phyloP scores from a whole-genome alignment of 2,329 filamentous ascomycete species.

The Atkinsonella hypoxylon region DNA sequence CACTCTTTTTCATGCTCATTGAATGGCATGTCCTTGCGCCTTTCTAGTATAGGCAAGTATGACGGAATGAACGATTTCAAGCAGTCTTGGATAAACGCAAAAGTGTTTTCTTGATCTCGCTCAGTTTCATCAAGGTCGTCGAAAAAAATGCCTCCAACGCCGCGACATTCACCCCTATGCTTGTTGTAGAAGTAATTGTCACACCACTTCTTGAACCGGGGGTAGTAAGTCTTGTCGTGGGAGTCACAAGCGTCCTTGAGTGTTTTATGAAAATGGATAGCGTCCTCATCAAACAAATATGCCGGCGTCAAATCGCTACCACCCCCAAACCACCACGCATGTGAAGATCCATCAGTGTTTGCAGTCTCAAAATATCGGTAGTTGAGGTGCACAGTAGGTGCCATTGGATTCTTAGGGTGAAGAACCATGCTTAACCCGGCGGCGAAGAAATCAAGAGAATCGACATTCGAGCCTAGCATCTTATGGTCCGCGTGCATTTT shows the following conservation, averaged over 20 bases:
- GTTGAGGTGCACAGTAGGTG: constrained; percentile 94
- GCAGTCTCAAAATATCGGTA: constrained; percentile 98
- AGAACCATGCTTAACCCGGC: constrained; percentile 86
- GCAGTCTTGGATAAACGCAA: constrained; percentile 79
- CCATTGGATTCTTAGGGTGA: constrained; percentile 91
- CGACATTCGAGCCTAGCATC: constrained; percentile 65
- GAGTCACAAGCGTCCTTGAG: constrained; percentile 89
- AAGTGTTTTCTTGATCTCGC: constrained; percentile 78
- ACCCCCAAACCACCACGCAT: constrained; percentile 97
- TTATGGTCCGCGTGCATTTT: constrained; percentile 96
- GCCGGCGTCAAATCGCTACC: constrained; percentile 86
- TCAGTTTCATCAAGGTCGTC: constrained; percentile 86
- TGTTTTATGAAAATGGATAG: constrained; percentile 88
- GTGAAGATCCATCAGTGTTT: constrained; percentile 65
- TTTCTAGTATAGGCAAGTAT: constrained; percentile 81
- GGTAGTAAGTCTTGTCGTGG: constrained; percentile 86
- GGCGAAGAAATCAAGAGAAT: constrained; percentile 88
- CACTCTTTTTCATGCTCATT: constrained; percentile 81
- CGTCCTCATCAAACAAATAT: constrained; percentile 95
- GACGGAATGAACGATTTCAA: constrained; percentile 79
- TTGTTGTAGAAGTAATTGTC: constrained; percentile 95
- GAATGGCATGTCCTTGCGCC: constrained; percentile 83
- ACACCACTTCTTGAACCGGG: constrained; percentile 95
- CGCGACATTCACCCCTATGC: constrained; percentile 76
- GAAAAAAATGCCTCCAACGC: constrained; percentile 95